These are phyloP conservation scores for Cnidoscolus chayamansa DNA, from an alignment of 441 rosid genomes.

Conservation along the genomic window DNA sequence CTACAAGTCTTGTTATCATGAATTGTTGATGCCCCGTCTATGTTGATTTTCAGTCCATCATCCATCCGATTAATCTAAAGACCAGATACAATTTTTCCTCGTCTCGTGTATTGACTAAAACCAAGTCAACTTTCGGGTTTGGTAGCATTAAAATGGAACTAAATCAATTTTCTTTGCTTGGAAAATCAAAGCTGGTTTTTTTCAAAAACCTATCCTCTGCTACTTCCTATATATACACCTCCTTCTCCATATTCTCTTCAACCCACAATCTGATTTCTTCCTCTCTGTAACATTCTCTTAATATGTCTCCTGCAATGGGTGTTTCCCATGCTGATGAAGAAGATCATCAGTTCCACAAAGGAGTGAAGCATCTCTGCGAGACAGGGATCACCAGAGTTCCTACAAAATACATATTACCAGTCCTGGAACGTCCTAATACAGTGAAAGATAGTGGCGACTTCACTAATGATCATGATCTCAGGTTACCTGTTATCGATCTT, in stretches of 20 bases:
- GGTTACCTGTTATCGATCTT: slow-evolving; percentile 35
- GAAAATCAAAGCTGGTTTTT: slow-evolving; percentile 15
- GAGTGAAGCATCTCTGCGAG: slow-evolving; percentile 30
- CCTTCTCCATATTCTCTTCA: not conserved
- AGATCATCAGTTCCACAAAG: slow-evolving; percentile 25
- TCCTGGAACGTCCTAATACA: slow-evolving; percentile 23
- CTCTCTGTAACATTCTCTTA: too few species aligned
- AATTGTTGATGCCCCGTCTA: too few species aligned
- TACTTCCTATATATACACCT: not conserved
- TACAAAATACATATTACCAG: slow-evolving; percentile 29
- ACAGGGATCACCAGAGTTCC: slow-evolving; percentile 30
- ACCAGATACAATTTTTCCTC: too few species aligned
- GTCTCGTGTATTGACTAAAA: not conserved
- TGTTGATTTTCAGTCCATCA: too few species aligned
- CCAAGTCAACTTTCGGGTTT: not conserved
- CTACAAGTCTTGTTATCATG: too few species aligned
- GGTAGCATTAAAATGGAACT: not conserved
- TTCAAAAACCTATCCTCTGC: not conserved
- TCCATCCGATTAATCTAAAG: too few species aligned
- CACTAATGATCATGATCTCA: slow-evolving; percentile 10
- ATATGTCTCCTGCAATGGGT: slow-evolving; percentile 24
- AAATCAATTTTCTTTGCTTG: not conserved
- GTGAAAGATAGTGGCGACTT: not conserved
- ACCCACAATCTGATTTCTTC: not conserved
- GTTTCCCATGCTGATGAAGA: not conserved